Percentiles rank a stretch among this genome's conserved stretches.
These are phyloP conservation scores for Flueggea neowawraea DNA, from an alignment of 441 rosid species.

Conservation along the genomic window DNA sequence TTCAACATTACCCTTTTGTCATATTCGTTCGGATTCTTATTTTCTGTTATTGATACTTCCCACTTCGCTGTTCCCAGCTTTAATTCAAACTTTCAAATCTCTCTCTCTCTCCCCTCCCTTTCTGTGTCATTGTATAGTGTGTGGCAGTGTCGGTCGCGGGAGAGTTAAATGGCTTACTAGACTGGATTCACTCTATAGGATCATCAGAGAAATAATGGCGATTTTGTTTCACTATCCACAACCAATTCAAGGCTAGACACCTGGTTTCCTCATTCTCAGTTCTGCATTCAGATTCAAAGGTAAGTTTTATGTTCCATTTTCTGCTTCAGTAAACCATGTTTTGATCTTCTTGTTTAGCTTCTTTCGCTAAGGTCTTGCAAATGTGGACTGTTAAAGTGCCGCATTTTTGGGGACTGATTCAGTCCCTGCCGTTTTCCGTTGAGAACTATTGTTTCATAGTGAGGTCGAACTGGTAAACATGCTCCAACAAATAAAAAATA, in stretches of 20 bases:
- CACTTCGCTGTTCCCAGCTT: neutral
- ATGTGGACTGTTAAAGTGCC: no score
- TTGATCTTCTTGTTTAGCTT: neutral
- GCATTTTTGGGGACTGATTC: no score
- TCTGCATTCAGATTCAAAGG: neutral
- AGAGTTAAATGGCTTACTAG: no score
- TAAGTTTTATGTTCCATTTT: neutral
- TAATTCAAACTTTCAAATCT: neutral
- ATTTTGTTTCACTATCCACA: no score
- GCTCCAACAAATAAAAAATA: no score
- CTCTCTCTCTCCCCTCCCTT: neutral
- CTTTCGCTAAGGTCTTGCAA: neutral
- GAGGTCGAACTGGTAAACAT: no score
- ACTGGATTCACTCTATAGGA: no score
- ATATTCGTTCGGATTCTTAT: neutral
- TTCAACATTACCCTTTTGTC: neutral
- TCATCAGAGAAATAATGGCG: neutral
- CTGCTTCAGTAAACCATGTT: neutral
- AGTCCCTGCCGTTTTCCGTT: neutral
- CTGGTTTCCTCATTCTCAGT: neutral
- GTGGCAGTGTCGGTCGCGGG: no score
- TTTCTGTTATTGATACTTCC: neutral
- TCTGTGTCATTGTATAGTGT: neutral
- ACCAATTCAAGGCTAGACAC: neutral
- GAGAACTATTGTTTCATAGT: no score